phyloP scores from a whole-genome alignment of 495 filamentous ascomycete species.

The Aspergillus olivimuriae region DNA sequence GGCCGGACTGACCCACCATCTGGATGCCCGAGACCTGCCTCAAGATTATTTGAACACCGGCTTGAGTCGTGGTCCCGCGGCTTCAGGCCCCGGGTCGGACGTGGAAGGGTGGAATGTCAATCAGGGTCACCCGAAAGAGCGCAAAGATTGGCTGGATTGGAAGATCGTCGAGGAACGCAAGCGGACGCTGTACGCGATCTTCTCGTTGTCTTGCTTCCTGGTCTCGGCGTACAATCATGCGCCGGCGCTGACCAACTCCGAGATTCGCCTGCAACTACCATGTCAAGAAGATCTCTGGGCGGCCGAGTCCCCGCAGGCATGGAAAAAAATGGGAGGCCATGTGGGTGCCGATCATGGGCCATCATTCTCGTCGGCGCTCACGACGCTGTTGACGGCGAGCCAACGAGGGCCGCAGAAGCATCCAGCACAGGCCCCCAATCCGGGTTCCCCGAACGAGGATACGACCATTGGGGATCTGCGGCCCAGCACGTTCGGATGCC shows the following conservation, averaged over 20 bases:
- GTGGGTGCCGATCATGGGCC: conserved; percentile 54
- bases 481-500: conserved; percentile 90
- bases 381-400: conserved; percentile 70
- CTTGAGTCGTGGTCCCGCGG: conserved; percentile 2
- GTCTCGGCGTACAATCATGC: conserved; percentile 91
- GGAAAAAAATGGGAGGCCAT: conserved; percentile 69
- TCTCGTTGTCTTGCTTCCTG: conserved; percentile 81
- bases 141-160: conserved; percentile 85
- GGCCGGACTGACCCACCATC: conserved; percentile 60
- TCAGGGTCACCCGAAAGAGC: conserved; percentile 55
- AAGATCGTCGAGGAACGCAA: conserved; percentile 86
- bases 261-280: conserved; percentile 84
- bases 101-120: conserved; percentile 24
- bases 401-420: conserved; percentile 58
- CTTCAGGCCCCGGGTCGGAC: conserved; percentile 3
- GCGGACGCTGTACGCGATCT: conserved; percentile 87
- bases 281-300: conserved; percentile 92
- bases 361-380: conserved; percentile 72
- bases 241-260: conserved; percentile 88
- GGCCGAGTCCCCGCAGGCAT: conserved; percentile 71
- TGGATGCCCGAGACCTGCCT: conserved; percentile 33
- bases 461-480: conserved; percentile 60
- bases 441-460: conserved; percentile 21
- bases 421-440: conserved; percentile 19
- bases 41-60: conserved; percentile 30